Conservation (phyloP, 2,329 filamentous ascomycete species). For the Cercospora zeae-maydis region DNA sequence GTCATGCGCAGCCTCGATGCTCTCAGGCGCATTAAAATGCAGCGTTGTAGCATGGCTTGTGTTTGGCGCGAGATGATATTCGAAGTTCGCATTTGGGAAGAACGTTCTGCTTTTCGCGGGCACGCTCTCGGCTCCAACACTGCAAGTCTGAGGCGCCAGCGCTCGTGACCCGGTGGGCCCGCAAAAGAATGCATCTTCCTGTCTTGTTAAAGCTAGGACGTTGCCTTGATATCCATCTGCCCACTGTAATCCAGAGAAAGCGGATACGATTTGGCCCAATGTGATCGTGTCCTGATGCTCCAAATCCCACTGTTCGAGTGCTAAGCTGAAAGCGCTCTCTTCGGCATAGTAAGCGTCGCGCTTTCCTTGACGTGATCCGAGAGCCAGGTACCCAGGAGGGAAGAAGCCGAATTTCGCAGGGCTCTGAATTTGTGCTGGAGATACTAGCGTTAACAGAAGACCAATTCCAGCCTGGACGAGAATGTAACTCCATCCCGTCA, state of each 20-base stretch:
- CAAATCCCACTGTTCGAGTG: constrained; percentile 20
- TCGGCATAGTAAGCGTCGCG: constrained; percentile 20
- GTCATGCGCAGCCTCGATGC: constrained; percentile 17
- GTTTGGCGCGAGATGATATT: constrained; percentile 19
- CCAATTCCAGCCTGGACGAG: constrained; percentile 17
- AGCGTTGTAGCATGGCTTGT: constrained; percentile 23
- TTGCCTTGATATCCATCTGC: constrained; percentile 17
- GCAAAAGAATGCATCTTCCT: constrained; percentile 25
- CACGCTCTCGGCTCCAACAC: constrained; percentile 14
- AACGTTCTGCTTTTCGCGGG: constrained; percentile 19
- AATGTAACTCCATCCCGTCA: constrained; percentile 20
- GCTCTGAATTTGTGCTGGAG: constrained; percentile 20
- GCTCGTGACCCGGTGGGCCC: constrained; percentile 19
- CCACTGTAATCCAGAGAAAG: constrained; percentile 17
- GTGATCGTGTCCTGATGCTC: constrained; percentile 23
- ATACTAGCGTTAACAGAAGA: constrained; percentile 15
- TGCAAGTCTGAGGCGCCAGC: constrained; percentile 20
- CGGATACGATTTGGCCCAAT: constrained; percentile 20
- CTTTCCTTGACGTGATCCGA: constrained; percentile 18
- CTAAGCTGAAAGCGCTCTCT: constrained; percentile 17
- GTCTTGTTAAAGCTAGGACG: constrained; percentile 19
- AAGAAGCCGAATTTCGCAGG: constrained; percentile 17
- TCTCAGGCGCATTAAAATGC: constrained; percentile 17
- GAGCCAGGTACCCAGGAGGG: constrained; percentile 21
- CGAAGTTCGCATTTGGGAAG: constrained; percentile 19